A percentile compares a stretch with the other conserved stretches of the same genome.
phyloP scores from a whole-genome alignment of 2,329 filamentous ascomycete genomes.

The Microdochium paspali region DNA sequence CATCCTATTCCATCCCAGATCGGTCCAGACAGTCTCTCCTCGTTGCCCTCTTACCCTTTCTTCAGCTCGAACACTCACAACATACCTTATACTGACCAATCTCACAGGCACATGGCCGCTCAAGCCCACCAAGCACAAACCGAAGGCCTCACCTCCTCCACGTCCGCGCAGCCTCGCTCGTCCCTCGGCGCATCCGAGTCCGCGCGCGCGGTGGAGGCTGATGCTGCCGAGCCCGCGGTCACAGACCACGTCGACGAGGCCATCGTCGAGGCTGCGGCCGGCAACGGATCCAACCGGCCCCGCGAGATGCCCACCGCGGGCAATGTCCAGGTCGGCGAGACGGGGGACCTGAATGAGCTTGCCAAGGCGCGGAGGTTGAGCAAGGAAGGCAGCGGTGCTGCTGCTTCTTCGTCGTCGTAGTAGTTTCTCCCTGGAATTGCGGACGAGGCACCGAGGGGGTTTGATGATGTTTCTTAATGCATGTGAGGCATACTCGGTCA shows the following conservation, averaged over 20 bases:
- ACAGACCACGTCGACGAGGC: constrained; percentile 1
- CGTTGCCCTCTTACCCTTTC: too few species aligned
- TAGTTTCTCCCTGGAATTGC: too few species aligned
- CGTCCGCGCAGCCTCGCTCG: not conserved
- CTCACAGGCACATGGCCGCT: too few species aligned
- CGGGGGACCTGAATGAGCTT: constrained; percentile 39
- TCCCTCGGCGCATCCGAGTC: not conserved
- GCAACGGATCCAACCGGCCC: not conserved
- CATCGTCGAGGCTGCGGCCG: not conserved
- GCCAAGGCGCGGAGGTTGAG: constrained; percentile 41
- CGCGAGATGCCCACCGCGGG: not conserved
- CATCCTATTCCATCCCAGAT: not conserved
- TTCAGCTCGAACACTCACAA: too few species aligned
- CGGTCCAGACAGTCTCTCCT: not conserved
- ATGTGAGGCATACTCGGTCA: too few species aligned
- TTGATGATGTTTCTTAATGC: too few species aligned
- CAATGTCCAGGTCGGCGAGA: not conserved
- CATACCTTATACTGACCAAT: too few species aligned
- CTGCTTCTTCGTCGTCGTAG: too few species aligned
- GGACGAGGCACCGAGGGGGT: too few species aligned
- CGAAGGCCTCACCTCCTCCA: not conserved
- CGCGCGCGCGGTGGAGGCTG: not conserved
- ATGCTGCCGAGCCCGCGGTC: constrained; percentile 1
- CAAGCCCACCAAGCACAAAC: not conserved
- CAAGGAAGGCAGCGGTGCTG: not conserved